Evolutionary conservation across 768 basidiomycete genomes (phyloP).

Genomic region (Macrolepiota dolichaula): DNA sequence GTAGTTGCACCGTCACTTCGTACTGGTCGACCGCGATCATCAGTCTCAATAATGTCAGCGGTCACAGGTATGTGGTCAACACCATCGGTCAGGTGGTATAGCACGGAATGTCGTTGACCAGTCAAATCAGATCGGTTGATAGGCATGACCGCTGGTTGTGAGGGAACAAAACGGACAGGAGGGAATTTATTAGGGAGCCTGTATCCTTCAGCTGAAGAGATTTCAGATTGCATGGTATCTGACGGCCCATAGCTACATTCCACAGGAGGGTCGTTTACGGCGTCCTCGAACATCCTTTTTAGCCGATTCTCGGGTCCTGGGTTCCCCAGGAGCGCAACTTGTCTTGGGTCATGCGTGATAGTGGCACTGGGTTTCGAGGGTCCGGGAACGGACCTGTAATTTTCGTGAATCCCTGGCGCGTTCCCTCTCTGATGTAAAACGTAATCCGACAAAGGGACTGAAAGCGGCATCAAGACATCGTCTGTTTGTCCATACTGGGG

Average conservation of each 20-base stretch:
- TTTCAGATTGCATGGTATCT: background rate
- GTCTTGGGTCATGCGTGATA: background rate
- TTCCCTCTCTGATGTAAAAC: background rate
- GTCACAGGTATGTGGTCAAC: background rate
- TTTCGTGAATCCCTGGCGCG: background rate
- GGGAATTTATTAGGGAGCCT: background rate
- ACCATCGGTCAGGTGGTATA: constrained; percentile 1
- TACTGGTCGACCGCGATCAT: background rate
- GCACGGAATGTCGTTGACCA: background rate
- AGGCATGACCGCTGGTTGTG: background rate
- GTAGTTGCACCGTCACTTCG: background rate
- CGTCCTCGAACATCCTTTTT: background rate
- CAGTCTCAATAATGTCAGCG: background rate
- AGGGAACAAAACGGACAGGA: background rate
- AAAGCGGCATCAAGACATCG: constrained; percentile 5
- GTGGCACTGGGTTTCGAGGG: background rate
- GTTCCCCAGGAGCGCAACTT: background rate
- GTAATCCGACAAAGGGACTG: background rate
- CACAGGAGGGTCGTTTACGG: background rate
- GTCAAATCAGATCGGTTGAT: background rate
- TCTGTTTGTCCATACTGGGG: background rate
- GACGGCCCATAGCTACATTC: background rate
- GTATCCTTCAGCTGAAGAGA: constrained; percentile 2
- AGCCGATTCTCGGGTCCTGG: background rate
- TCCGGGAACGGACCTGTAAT: background rate